Conservation (phyloP, 2,329 filamentous ascomycete species). For the Stachybotrys chlorohalonatus region DNA sequence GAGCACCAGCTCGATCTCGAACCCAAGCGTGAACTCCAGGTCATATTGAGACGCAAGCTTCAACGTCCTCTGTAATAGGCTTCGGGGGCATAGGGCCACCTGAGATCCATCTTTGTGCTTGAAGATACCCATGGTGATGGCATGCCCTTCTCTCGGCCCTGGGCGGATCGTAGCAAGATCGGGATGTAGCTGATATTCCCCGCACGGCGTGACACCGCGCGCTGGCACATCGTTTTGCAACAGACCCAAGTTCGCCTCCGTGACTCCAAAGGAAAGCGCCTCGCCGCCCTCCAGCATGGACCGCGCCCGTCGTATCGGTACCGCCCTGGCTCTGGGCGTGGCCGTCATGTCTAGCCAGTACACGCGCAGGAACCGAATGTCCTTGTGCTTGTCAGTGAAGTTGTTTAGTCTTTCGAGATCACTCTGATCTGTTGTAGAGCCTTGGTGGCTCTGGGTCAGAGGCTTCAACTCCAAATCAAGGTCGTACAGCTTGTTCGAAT, state of each 20-base stretch:
- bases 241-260: conserved; percentile 54
- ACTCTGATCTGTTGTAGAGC: conserved; percentile 2
- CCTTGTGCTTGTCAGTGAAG: conserved; percentile 37
- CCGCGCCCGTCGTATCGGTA: conserved; percentile 53
- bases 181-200: conserved; percentile 58
- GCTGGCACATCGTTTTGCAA: conserved; percentile 57
- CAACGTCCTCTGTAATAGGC: conserved; percentile 47
- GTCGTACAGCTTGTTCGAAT: conserved; percentile 66
- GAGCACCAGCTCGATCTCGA: conserved; percentile 75
- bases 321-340: conserved; percentile 54
- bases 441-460: conserved; percentile 3
- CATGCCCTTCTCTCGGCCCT: conserved; percentile 51
- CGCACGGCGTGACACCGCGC: conserved; percentile 44
- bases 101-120: conserved; percentile 41
- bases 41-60: conserved; percentile 39
- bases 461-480: conserved; percentile 39
- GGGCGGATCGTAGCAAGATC: conserved; percentile 53
- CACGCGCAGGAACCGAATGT: conserved; percentile 59
- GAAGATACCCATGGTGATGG: conserved; percentile 61
- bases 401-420: conserved; percentile 6
- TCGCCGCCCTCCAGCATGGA: conserved; percentile 34
- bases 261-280: conserved; percentile 47
- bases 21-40: conserved; percentile 59
- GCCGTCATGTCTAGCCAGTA: conserved; percentile 76
- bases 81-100: conserved; percentile 54